Evolutionary conservation across 2,329 filamentous ascomycete species (phyloP).

Genomic region (Pseudogymnoascus sp.): DNA sequence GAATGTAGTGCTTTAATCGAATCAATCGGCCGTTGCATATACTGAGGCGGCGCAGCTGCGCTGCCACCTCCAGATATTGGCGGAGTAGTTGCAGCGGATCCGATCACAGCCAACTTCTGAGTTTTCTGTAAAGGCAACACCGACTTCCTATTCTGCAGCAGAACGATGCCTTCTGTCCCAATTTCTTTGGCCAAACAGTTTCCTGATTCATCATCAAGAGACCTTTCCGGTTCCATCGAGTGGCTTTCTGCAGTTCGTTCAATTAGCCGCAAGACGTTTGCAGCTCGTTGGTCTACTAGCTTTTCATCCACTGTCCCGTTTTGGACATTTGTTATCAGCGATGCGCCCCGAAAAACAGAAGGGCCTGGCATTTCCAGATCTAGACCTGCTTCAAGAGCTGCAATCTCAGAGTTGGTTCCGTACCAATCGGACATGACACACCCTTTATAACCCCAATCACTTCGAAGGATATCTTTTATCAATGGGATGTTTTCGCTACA

Average conservation of each 20-base stretch:
- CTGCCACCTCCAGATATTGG: conserved; percentile 20
- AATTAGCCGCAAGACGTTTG: conserved; percentile 10
- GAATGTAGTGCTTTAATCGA: conserved; percentile 10
- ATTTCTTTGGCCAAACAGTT: conserved; percentile 35
- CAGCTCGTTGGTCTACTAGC: conserved; percentile 11
- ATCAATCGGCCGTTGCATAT: conserved; percentile 14
- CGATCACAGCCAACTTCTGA: conserved; percentile 16
- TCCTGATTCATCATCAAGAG: conserved; percentile 17
- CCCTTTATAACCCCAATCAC: conserved; percentile 26
- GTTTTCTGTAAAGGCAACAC: conserved; percentile 17
- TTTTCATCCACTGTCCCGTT: background rate
- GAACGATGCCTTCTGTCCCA: conserved; percentile 20
- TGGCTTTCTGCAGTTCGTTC: conserved; percentile 6
- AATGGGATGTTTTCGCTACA: conserved; percentile 22
- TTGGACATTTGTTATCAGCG: conserved; percentile 12
- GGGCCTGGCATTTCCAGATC: conserved; percentile 30
- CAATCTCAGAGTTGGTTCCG: conserved; percentile 23
- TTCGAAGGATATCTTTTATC: conserved; percentile 23
- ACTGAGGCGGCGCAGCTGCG: conserved; percentile 19
- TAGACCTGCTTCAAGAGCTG: conserved; percentile 23
- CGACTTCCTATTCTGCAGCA: conserved; percentile 20
- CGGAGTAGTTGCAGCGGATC: conserved; percentile 15
- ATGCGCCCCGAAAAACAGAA: conserved; percentile 15
- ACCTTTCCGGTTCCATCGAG: conserved; percentile 11
- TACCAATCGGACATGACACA: conserved; percentile 29